Conservation (phyloP, 192 early-diverging fungal genomes). For the Dimargaris cristalligena region DNA sequence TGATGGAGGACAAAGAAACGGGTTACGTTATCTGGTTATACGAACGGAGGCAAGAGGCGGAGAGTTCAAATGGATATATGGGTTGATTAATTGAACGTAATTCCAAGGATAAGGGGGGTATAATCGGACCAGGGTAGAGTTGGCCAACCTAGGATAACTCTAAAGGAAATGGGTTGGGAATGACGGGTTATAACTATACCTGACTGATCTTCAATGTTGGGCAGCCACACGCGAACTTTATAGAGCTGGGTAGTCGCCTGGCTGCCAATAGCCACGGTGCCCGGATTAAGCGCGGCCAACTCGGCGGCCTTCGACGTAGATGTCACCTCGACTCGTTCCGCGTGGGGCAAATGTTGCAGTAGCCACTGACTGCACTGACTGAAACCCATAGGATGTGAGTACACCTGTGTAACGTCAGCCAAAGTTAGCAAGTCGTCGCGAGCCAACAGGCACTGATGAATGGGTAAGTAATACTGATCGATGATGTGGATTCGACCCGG, state of each 20-base stretch:
- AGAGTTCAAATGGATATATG: too few relatives aligned
- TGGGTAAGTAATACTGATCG: constrained; percentile 48
- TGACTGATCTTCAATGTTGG: neutral
- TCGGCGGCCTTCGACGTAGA: constrained; percentile 85
- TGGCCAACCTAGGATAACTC: too few relatives aligned
- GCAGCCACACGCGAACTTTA: constrained; percentile 1
- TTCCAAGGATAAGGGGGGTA: too few relatives aligned
- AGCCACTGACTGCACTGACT: constrained; percentile 71
- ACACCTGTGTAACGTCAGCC: constrained; percentile 56
- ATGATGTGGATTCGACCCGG: constrained; percentile 17
- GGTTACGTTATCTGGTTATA: constrained; percentile 65
- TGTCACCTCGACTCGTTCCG: constrained; percentile 49
- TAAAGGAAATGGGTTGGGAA: too few relatives aligned
- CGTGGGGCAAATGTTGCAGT: constrained; percentile 47
- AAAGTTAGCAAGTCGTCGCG: constrained; percentile 38
- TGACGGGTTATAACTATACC: neutral
- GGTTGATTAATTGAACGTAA: too few relatives aligned
- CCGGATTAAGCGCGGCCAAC: constrained; percentile 54
- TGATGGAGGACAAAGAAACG: constrained; percentile 80
- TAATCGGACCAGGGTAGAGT: too few relatives aligned
- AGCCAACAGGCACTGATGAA: constrained; percentile 69
- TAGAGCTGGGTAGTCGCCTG: constrained; percentile 60
- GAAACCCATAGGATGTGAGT: constrained; percentile 58
- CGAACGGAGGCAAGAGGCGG: too few relatives aligned
- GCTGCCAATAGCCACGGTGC: constrained; percentile 68